Evolutionary conservation across 306 rosid genomes (phyloP).

Genomic region (Oxytropis ochrocephala): DNA sequence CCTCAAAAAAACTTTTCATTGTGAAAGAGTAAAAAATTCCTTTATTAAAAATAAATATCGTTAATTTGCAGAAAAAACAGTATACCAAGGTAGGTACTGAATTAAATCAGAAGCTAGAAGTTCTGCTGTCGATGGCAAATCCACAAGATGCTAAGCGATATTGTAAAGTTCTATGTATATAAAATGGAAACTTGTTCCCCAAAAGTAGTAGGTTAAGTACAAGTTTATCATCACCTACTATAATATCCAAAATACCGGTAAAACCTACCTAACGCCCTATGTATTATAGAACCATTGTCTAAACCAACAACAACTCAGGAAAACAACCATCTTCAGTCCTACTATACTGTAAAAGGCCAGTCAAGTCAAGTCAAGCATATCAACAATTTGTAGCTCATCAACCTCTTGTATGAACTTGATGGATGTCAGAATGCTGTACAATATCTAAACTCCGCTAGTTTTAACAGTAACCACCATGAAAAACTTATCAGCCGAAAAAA

Average conservation of each 20-base stretch:
- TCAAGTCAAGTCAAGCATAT: constrained; percentile 30
- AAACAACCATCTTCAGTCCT: constrained; percentile 10
- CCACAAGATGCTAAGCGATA: neutral
- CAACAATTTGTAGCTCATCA: constrained; percentile 35
- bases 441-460: constrained; percentile 42
- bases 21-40: too few relatives aligned
- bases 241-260: constrained; percentile 13
- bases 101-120: too few relatives aligned
- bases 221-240: constrained; percentile 17
- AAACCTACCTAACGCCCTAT: constrained; percentile 21
- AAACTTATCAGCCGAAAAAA: constrained; percentile 9
- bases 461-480: constrained; percentile 21
- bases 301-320: constrained; percentile 12
- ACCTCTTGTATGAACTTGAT: constrained; percentile 25
- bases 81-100: too few relatives aligned
- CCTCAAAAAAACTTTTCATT: too few relatives aligned
- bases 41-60: too few relatives aligned
- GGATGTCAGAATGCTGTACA: constrained; percentile 40
- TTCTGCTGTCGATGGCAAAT: too few relatives aligned
- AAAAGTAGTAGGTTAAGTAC: constrained; percentile 14
- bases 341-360: constrained; percentile 21
- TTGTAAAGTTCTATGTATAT: constrained; percentile 21
- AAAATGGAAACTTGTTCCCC: constrained; percentile 8
- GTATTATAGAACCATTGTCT: constrained; percentile 12
- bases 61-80: too few relatives aligned